Percentiles rank a stretch among this genome's conserved stretches.
Evolutionary conservation across 805 yeast species (phyloP).

Genomic region (Metschnikowia cerradonensis): DNA sequence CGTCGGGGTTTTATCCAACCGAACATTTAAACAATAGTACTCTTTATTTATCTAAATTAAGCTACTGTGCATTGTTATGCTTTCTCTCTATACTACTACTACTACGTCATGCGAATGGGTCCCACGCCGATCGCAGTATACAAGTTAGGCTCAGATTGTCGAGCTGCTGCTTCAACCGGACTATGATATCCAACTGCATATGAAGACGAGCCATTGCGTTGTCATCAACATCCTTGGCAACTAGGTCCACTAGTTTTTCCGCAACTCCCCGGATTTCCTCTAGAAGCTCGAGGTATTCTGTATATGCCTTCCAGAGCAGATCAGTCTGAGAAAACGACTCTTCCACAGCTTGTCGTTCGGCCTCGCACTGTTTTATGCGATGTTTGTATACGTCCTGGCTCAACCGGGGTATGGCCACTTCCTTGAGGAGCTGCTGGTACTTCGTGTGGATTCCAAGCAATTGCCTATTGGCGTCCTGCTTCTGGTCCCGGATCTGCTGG

Average conservation of each 20-base stretch:
- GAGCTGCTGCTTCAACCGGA: conserved; percentile 6
- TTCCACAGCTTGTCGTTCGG: background rate
- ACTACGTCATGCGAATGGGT: background rate
- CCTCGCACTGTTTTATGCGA: conserved; percentile 3
- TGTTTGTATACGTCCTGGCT: conserved; percentile 18
- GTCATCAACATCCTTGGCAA: conserved; percentile 6
- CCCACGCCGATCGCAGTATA: background rate
- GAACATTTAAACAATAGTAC: background rate
- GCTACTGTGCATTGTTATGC: background rate
- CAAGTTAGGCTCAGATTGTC: background rate
- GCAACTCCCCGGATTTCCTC: conserved; percentile 5
- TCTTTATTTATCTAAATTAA: background rate
- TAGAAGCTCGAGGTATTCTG: conserved; percentile 8
- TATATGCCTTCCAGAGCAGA: conserved; percentile 12
- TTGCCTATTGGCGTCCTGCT: conserved; percentile 22
- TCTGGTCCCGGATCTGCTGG: conserved; percentile 16
- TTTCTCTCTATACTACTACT: background rate
- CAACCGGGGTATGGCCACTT: conserved; percentile 27
- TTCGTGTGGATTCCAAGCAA: conserved; percentile 20
- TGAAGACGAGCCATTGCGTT: conserved; percentile 10
- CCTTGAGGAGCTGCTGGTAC: conserved; percentile 29
- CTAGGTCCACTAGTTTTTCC: conserved; percentile 1
- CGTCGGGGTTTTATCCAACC: background rate
- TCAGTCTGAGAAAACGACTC: conserved; percentile 1
- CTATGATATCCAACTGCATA: conserved; percentile 13